Conservation (phyloP, 805 yeast genomes). For the Kuraishia piskuri region DNA sequence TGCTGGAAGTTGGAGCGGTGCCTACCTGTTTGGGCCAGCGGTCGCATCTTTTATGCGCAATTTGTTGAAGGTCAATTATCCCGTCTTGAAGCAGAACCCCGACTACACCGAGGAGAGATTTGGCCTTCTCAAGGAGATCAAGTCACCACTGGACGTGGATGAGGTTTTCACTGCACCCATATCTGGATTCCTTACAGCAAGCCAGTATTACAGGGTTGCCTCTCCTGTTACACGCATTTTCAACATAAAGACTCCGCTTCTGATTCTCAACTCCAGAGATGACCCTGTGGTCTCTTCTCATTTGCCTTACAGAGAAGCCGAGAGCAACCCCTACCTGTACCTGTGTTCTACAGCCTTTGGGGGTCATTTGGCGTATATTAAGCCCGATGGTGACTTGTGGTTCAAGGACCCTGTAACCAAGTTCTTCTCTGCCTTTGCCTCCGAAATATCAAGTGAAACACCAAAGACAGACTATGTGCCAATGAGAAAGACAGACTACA, state of each 20-base stretch:
- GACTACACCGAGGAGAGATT: slow-evolving; percentile 17
- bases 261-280: slow-evolving; percentile 53
- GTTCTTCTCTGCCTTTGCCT: slow-evolving; percentile 29
- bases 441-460: slow-evolving; percentile 2
- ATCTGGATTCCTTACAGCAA: slow-evolving; percentile 55
- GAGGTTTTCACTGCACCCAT: slow-evolving; percentile 48
- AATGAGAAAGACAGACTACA: not conserved
- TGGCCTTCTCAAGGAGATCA: slow-evolving; percentile 20
- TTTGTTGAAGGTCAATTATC: slow-evolving; percentile 34
- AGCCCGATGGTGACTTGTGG: slow-evolving; percentile 38
- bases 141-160: slow-evolving; percentile 49
- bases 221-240: slow-evolving; percentile 50
- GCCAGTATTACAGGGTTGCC: slow-evolving; percentile 57
- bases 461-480: slow-evolving; percentile 1
- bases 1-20: slow-evolving; percentile 27
- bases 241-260: slow-evolving; percentile 50
- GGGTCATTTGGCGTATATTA: slow-evolving; percentile 57
- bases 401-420: slow-evolving; percentile 31
- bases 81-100: slow-evolving; percentile 22
- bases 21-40: slow-evolving; percentile 30
- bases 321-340: slow-evolving; percentile 48
- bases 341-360: slow-evolving; percentile 56
- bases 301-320: slow-evolving; percentile 42
- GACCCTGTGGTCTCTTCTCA: slow-evolving; percentile 57
- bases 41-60: slow-evolving; percentile 32